These are phyloP conservation scores for Suillus plorans DNA, from an alignment of 768 basidiomycete genomes.

Conservation along the genomic window DNA sequence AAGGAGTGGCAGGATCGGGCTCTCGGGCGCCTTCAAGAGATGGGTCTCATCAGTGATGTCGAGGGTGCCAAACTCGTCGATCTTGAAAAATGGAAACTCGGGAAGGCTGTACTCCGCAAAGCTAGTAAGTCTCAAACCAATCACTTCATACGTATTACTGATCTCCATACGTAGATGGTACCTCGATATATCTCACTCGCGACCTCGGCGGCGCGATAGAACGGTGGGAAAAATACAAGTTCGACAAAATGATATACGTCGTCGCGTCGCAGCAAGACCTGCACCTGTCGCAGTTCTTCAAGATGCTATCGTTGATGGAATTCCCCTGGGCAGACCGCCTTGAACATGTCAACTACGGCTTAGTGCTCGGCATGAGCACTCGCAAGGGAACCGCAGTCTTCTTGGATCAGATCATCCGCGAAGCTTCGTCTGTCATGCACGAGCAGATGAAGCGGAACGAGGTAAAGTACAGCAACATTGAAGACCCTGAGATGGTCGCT, in stretches of 20 bases:
- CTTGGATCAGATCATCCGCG: slow-evolving; percentile 88
- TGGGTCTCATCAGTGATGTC: slow-evolving; percentile 72
- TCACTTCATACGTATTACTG: not conserved
- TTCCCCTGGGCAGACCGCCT: slow-evolving; percentile 83
- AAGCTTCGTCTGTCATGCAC: slow-evolving; percentile 88
- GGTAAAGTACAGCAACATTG: slow-evolving; percentile 86
- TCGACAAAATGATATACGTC: slow-evolving; percentile 93
- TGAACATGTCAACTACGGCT: slow-evolving; percentile 87
- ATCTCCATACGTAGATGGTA: slow-evolving; percentile 62
- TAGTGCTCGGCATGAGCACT: slow-evolving; percentile 95
- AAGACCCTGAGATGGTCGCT: slow-evolving; percentile 78
- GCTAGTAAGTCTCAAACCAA: slow-evolving; percentile 47
- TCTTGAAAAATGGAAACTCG: slow-evolving; percentile 86
- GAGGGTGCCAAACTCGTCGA: slow-evolving; percentile 87
- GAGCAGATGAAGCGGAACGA: slow-evolving; percentile 96
- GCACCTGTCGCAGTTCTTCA: slow-evolving; percentile 91
- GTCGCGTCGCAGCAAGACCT: slow-evolving; percentile 85
- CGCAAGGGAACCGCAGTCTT: slow-evolving; percentile 94
- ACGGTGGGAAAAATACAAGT: slow-evolving; percentile 89
- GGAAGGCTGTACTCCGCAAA: slow-evolving; percentile 88
- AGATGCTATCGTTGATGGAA: slow-evolving; percentile 86
- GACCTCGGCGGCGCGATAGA: slow-evolving; percentile 94
- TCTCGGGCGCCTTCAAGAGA: slow-evolving; percentile 62
- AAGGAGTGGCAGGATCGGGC: slow-evolving; percentile 73
- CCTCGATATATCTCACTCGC: slow-evolving; percentile 90